These are phyloP conservation scores for Salix purpurea DNA, from an alignment of 345 rosid species.

Conservation along the genomic window DNA sequence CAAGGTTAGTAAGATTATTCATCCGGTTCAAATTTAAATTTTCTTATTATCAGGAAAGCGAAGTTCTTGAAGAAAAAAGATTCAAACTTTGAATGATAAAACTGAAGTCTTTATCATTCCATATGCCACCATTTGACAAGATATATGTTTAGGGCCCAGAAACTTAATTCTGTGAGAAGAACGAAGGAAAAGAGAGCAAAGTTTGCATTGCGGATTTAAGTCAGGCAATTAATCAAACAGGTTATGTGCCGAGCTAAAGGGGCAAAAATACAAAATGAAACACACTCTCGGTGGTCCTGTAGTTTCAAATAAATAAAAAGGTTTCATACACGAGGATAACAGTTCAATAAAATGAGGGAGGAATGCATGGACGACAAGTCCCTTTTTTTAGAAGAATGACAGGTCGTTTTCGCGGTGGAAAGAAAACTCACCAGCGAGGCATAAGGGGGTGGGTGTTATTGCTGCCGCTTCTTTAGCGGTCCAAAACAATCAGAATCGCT, in stretches of 20 bases:
- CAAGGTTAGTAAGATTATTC: too few species aligned
- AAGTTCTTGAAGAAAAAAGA: neutral
- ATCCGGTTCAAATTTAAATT: neutral
- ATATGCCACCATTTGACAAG: neutral
- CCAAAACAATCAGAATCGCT: neutral
- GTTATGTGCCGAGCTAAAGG: neutral
- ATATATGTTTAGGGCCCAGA: neutral
- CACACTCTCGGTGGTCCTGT: neutral
- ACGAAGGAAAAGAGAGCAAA: neutral
- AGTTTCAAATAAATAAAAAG: neutral
- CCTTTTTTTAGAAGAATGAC: neutral
- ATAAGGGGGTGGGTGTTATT: too few species aligned
- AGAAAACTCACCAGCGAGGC: neutral
- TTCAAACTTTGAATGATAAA: neutral
- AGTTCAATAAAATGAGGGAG: too few species aligned
- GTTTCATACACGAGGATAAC: too few species aligned
- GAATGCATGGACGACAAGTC: neutral
- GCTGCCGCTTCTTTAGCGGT: too few species aligned
- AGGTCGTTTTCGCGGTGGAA: neutral
- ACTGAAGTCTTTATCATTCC: slow-evolving; percentile 3
- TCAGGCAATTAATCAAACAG: neutral
- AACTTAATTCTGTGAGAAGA: neutral
- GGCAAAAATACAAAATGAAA: neutral
- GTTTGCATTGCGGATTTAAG: neutral
- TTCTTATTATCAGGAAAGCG: neutral